Base-by-base conservation (phyloP, 2,329 filamentous ascomycete genomes). In the Sporothrix brasiliensis region DNA sequence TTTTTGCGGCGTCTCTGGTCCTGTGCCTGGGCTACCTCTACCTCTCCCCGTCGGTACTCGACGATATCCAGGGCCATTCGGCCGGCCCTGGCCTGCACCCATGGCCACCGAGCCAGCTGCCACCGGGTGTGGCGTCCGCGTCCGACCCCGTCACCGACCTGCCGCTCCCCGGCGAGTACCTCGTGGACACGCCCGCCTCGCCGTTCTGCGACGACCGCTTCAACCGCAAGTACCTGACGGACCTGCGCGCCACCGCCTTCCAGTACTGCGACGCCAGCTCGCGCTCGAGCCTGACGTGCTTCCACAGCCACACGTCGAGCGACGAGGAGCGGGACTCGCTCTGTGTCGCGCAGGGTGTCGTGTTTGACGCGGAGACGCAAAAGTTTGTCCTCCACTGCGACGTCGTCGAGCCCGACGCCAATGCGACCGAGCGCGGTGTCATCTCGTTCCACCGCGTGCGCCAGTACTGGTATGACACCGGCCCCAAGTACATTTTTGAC, bases 381-480 rank as follows among this genome's bases (percentile, higher is more conserved):
- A 54, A 39, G 13, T 73, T 73, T 24, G 16, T 30, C 4, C 24
- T 74, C 4, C 6, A 67, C 58, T 74, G 73, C 58, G 13, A 54
- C n/a, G 14, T 74, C 13, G 27, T 14, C 16, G 13, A 24, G 21
- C 72, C 71, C 5, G 56, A 58, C 58, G 21, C 9, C 21, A 24
- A 24, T 5, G 71, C 65, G n/a, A 49, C 27, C 4, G 50, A 21
- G 19, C 44, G 53, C 14, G 73, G 73, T 11, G 14, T 69, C 16
- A 44, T 73, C 16, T 49, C 72, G 19, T 71, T 72, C 9, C 21
- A 47, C 2, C 3, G 4, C 11, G 27, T 73, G 4, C 69, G 56
- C 16, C 19, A 30, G 39, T 72, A 73, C 63, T 74, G 72, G 72
- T 74, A 74, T 66, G 68, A 69, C 14, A 74, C 73, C 2, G 73